Evolutionary conservation across 2,329 filamentous ascomycete species (phyloP).

Genomic region (Fonsecaea pedrosoi): DNA sequence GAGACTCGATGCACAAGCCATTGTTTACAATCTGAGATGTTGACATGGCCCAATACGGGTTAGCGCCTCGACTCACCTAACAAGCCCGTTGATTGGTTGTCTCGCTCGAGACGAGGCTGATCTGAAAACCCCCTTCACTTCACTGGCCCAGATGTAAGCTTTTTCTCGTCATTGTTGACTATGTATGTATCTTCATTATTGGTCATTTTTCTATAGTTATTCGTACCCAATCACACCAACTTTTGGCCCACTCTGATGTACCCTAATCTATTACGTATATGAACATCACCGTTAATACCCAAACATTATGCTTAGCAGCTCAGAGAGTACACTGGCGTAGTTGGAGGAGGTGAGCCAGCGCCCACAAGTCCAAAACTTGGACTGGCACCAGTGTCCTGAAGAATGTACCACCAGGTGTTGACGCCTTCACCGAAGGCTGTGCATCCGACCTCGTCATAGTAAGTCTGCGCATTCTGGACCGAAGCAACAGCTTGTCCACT

Average conservation of each 20-base stretch:
- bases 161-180: neutral
- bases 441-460: constrained; percentile 69
- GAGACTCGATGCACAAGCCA: constrained; percentile 1
- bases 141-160: neutral
- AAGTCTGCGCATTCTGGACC: constrained; percentile 66
- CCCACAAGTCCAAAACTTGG: constrained; percentile 50
- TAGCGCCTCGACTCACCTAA: neutral
- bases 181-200: constrained; percentile 12
- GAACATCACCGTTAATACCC: neutral
- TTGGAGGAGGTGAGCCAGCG: constrained; percentile 41
- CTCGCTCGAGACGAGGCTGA: neutral
- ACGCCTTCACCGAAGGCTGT: constrained; percentile 49
- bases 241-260: neutral
- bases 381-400: constrained; percentile 44
- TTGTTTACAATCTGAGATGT: constrained; percentile 19
- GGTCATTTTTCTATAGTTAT: neutral
- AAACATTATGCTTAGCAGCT: constrained; percentile 41
- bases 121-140: constrained; percentile 1
- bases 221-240: neutral
- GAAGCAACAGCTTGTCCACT: constrained; percentile 64
- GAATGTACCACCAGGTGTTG: constrained; percentile 55
- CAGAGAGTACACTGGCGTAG: constrained; percentile 49
- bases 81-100: constrained; percentile 1
- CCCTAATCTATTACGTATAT: constrained; percentile 6
- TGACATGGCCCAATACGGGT: constrained; percentile 9